These are phyloP conservation scores for Scheffersomyces titani DNA, from an alignment of 1,139 yeast genomes.

Conservation along the genomic window DNA sequence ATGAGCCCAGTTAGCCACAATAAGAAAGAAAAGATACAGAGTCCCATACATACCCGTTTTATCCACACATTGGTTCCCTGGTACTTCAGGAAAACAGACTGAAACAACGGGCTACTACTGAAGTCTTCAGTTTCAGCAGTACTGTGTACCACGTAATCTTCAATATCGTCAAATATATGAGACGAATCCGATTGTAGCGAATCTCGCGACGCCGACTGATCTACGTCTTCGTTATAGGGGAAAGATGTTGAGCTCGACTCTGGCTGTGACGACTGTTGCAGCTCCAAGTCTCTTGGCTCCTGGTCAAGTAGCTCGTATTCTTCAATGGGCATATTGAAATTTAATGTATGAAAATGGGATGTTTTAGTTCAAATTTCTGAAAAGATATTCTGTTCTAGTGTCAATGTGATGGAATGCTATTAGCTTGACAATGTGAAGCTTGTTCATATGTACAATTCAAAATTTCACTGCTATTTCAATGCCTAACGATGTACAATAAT, in stretches of 20 bases:
- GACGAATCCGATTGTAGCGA: conserved; percentile 21
- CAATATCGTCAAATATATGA: conserved; percentile 30
- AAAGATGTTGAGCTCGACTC: neutral
- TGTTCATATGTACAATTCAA: neutral
- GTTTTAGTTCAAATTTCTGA: neutral
- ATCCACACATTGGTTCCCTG: conserved; percentile 11
- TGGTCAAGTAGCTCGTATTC: conserved; percentile 28
- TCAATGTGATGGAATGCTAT: neutral
- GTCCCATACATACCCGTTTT: conserved; percentile 8
- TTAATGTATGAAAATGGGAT: neutral
- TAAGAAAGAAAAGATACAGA: conserved; percentile 4
- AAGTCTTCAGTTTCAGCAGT: conserved; percentile 22
- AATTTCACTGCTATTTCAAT: too few species aligned
- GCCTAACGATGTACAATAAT: neutral
- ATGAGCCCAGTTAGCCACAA: conserved; percentile 34
- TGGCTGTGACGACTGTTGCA: neutral
- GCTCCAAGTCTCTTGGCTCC: neutral
- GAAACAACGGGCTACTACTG: conserved; percentile 26
- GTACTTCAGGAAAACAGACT: conserved; percentile 22
- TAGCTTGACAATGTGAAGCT: neutral
- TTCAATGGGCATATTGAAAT: conserved; percentile 9
- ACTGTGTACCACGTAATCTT: conserved; percentile 15
- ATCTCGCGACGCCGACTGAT: neutral
- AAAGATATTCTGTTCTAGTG: neutral
- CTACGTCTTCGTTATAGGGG: neutral